Evolutionary conservation across 2,329 filamentous ascomycete genomes (phyloP).

Genomic region (Coleophoma cylindrospora): DNA sequence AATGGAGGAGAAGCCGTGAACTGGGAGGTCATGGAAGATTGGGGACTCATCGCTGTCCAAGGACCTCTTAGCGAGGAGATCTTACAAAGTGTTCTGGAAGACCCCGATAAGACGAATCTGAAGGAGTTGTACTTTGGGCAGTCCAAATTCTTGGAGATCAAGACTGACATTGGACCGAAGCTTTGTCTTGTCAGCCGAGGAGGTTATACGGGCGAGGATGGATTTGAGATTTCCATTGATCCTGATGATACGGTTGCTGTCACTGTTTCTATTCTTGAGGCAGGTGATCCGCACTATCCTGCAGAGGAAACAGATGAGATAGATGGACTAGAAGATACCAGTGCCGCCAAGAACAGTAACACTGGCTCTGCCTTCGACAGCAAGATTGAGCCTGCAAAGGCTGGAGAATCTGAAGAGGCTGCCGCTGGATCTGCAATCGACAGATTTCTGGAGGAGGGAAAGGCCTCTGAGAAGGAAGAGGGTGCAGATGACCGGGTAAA

Average conservation of each 20-base stretch:
- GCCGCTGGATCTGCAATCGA: too few species aligned
- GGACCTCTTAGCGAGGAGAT: constrained; percentile 72
- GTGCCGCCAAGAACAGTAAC: too few species aligned
- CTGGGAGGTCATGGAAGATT: constrained; percentile 67
- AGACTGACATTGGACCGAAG: constrained; percentile 48
- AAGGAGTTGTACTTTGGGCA: constrained; percentile 77
- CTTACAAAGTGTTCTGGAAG: constrained; percentile 58
- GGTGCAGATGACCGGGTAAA: constrained; percentile 49
- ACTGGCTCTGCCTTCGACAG: too few species aligned
- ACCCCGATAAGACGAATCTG: constrained; percentile 44
- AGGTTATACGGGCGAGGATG: constrained; percentile 96
- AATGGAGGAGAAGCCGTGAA: constrained; percentile 51
- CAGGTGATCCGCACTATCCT: constrained; percentile 37
- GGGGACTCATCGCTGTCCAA: constrained; percentile 83
- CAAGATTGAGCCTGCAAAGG: too few species aligned
- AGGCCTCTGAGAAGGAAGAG: too few species aligned
- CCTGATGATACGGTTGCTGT: constrained; percentile 58
- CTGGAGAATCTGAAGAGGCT: too few species aligned
- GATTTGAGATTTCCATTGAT: constrained; percentile 90
- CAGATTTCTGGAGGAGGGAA: too few species aligned
- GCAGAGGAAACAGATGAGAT: background rate
- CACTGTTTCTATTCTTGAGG: constrained; percentile 51
- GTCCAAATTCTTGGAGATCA: constrained; percentile 61
- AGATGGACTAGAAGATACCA: too few species aligned
- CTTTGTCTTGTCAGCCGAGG: constrained; percentile 75